Evolutionary conservation across 2,329 filamentous ascomycete species (phyloP).

Genomic region (Diaporthe ilicicola): DNA sequence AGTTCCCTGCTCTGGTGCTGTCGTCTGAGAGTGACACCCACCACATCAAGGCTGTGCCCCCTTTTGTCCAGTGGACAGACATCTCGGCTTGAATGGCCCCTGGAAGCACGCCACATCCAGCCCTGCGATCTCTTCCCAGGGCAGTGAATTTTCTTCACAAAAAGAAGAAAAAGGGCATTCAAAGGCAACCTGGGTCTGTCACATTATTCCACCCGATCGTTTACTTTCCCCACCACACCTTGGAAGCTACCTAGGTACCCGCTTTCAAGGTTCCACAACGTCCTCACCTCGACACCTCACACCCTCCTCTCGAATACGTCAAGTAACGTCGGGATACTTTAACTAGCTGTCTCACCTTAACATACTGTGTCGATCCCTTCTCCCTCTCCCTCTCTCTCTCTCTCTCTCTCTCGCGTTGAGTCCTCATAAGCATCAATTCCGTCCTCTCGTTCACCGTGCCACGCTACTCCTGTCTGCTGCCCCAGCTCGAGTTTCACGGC

Average conservation of each 20-base stretch:
- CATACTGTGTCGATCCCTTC: not conserved
- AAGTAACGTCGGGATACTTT: conserved; percentile 30
- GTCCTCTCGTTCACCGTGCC: not conserved
- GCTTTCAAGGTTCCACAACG: conserved; percentile 28
- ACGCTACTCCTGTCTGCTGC: not conserved
- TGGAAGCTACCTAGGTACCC: conserved; percentile 26
- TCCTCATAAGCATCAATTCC: not conserved
- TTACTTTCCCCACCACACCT: conserved; percentile 29
- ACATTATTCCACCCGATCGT: conserved; percentile 13
- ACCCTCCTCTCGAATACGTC: conserved; percentile 25
- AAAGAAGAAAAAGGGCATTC: not conserved
- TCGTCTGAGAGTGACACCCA: not conserved
- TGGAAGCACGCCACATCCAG: not conserved
- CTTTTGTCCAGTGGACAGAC: not conserved
- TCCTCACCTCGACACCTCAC: conserved; percentile 17
- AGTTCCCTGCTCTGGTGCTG: not conserved
- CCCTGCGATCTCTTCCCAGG: not conserved
- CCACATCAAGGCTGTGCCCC: not conserved
- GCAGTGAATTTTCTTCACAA: not conserved
- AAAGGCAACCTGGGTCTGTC: not conserved
- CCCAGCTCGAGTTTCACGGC: conserved; percentile 11
- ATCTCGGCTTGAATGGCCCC: not conserved
- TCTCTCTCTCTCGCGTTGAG: not conserved
- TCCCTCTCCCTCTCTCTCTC: not conserved
- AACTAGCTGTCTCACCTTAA: conserved; percentile 20